Base-by-base conservation (phyloP, 768 basidiomycete genomes). In the Panaeolus papilionaceus region DNA sequence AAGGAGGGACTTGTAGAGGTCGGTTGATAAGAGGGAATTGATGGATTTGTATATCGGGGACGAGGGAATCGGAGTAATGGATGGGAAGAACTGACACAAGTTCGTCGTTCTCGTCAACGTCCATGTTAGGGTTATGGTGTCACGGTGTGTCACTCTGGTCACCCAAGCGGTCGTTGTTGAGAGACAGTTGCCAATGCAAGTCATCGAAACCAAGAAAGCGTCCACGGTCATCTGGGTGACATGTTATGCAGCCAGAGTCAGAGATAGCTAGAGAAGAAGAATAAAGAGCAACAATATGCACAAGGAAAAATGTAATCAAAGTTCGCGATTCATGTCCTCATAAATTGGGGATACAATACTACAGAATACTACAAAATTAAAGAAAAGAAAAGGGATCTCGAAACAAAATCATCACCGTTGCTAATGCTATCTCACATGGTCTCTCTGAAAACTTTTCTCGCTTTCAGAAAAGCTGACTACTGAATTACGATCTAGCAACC, bases 11-110 rank as follows among this genome's bases (percentile, higher is more conserved):
- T 77, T 91, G 91, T 2, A 95, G 81, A 10, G 92, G 89, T 33
- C 92, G 85, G 9, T 84, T 88, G 2, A 93, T 81, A 8, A 95
- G 84, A 5, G 94, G 94, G 72, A 89, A 95, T 71, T 95, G 94
- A 71, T 94, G 92, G 4, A 95, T 77, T 42, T 94, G 92, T 44
- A 95, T 75, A 73, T 89, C 84, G 2, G 90, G 86, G 39, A 80
- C 75, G 23, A 91, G 85, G 16, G 79, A 77, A 74, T 90, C 86
- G 45, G 92, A 90, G 70, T 85, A 88, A 71, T 89, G 90, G 64
- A 95, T 85, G 42, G 94, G 94, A 63, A 95, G 81, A 61, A 88
- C 81, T 71, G 82, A 81, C 67, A 94, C 83, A 65, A 93, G 77
- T 71, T 89, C 86, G 78, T 93, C 92, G 69, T 88, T 81, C 64